Percentiles rank a stretch among this genome's conserved stretches.
Conservation (phyloP, 768 basidiomycete genomes). For the Phylloporus sp. region DNA sequence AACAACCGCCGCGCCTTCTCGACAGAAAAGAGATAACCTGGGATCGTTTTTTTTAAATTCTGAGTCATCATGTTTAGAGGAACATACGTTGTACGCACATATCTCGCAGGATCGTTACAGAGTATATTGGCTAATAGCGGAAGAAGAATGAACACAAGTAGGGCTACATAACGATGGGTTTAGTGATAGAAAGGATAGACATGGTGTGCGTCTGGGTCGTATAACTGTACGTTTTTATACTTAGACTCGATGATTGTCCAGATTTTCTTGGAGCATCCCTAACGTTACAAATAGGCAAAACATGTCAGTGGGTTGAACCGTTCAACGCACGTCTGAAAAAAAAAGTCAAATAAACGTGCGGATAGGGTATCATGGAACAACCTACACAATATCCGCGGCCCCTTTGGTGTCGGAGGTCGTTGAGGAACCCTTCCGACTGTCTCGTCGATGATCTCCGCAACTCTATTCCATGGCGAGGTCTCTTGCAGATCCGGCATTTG, state of each 20-base stretch:
- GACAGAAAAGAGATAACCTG: too few relatives aligned
- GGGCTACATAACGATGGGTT: neutral
- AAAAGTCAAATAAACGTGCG: neutral
- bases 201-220: neutral
- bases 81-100: too few relatives aligned
- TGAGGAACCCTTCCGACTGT: conserved; percentile 11
- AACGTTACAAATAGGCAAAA: neutral
- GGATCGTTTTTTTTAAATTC: too few relatives aligned
- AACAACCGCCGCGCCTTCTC: too few relatives aligned
- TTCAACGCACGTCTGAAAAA: conserved; percentile 11
- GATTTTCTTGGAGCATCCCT: neutral
- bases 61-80: too few relatives aligned
- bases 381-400: conserved; percentile 18
- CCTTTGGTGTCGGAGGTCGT: neutral
- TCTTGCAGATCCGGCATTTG: conserved; percentile 11
- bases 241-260: neutral
- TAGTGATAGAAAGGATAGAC: neutral
- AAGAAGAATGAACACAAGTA: neutral
- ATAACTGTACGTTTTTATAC: neutral
- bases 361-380: neutral
- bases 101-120: too few relatives aligned
- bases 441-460: conserved; percentile 15
- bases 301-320: neutral
- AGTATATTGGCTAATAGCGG: too few relatives aligned
- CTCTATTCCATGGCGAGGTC: conserved; percentile 21